Conservation (phyloP, 208 protist genomes). For the Acanthamoeba divionensis region DNA sequence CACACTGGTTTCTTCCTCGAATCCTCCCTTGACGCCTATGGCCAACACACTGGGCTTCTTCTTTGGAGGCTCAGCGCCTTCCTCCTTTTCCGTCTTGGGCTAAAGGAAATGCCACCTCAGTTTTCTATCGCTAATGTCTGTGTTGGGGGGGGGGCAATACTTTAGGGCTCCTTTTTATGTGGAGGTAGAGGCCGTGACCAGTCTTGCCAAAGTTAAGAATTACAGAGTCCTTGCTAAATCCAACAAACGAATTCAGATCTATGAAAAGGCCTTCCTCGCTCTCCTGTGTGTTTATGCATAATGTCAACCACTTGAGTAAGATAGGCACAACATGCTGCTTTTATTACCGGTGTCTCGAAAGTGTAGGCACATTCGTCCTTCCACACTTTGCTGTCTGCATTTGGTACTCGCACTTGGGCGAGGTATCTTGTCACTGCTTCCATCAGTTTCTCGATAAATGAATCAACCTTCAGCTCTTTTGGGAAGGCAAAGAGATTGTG, state of each 20-base stretch:
- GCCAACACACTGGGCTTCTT: constrained; percentile 39
- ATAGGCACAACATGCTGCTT: background rate
- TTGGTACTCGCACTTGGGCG: constrained; percentile 2
- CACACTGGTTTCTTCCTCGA: background rate
- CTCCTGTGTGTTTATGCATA: background rate
- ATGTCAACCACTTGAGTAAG: background rate
- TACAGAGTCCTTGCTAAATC: background rate
- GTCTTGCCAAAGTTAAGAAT: background rate
- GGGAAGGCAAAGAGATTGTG: too few relatives aligned
- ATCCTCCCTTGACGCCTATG: constrained; percentile 31
- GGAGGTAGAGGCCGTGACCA: constrained; percentile 26
- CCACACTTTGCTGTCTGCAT: background rate
- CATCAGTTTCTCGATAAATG: background rate
- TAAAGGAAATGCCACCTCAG: too few relatives aligned
- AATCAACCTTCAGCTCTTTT: too few relatives aligned
- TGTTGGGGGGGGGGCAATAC: too few relatives aligned
- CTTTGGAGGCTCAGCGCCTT: background rate
- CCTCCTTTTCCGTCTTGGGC: background rate
- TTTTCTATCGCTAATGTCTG: too few relatives aligned
- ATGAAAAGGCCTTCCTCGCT: constrained; percentile 32
- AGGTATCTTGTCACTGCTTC: background rate
- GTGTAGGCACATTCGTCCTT: constrained; percentile 32
- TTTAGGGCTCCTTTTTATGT: constrained; percentile 6
- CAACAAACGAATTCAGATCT: constrained; percentile 18
- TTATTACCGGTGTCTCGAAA: background rate